These are phyloP conservation scores for Pythium utonaiense DNA, from an alignment of 352 stramenopile genomes.

Conservation along the genomic window DNA sequence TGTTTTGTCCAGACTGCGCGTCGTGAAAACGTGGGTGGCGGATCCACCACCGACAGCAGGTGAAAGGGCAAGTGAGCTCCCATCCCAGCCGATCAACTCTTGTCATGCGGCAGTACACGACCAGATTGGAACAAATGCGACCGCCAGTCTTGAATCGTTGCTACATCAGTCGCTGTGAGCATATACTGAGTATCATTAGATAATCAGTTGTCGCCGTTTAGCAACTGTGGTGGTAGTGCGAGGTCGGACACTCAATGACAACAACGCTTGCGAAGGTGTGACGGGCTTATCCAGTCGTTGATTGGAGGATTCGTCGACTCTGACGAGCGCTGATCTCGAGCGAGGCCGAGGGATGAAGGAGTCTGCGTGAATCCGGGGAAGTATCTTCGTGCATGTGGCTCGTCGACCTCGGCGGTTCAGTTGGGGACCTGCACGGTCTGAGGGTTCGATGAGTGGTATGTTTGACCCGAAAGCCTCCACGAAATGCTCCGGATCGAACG, in stretches of 20 bases:
- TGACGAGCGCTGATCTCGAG: background rate
- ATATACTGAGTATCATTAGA: background rate
- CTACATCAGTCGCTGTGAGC: background rate
- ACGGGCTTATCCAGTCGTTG: background rate
- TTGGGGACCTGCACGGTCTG: background rate
- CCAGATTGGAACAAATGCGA: background rate
- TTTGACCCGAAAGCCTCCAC: constrained; percentile 12
- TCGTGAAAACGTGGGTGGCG: background rate
- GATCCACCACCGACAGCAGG: too few species aligned
- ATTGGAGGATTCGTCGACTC: background rate
- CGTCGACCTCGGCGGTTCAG: background rate
- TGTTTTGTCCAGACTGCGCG: constrained; percentile 35
- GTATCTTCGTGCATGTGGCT: background rate
- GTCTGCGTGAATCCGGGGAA: background rate
- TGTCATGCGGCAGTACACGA: background rate
- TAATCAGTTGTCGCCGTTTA: background rate
- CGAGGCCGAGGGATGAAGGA: background rate
- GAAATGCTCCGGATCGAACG: constrained; percentile 28
- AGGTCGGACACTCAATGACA: background rate
- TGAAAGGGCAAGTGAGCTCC: background rate
- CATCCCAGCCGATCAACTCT: background rate
- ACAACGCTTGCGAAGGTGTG: background rate
- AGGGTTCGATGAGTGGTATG: background rate
- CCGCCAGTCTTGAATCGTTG: background rate
- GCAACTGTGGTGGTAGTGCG: background rate